A percentile compares a stretch with the other conserved stretches of the same genome.
phyloP scores from a whole-genome alignment of 2,329 filamentous ascomycete genomes.

The Talaromyces sp. region DNA sequence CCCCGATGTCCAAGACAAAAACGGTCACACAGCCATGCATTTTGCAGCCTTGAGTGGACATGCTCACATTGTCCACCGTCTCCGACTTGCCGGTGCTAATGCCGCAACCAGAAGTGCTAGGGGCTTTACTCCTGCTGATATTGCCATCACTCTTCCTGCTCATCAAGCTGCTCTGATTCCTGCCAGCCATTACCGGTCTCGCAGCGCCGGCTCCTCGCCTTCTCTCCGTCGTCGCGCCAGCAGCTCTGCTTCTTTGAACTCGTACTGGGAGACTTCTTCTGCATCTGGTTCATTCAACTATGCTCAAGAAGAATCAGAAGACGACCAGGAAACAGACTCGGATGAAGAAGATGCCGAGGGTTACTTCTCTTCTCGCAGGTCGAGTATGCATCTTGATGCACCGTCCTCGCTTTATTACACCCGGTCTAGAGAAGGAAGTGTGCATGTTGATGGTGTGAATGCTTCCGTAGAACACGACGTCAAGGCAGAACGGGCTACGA shows the following conservation, averaged over 20 bases:
- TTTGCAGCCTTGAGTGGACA: slow-evolving; percentile 73
- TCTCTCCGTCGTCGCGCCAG: slow-evolving; percentile 52
- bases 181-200: slow-evolving; percentile 59
- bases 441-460: slow-evolving; percentile 14
- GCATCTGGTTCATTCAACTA: slow-evolving; percentile 42
- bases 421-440: slow-evolving; percentile 13
- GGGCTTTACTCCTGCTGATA: slow-evolving; percentile 65
- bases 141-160: slow-evolving; percentile 62
- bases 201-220: slow-evolving; percentile 55
- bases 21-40: slow-evolving; percentile 77
- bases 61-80: slow-evolving; percentile 67
- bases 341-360: slow-evolving; percentile 18
- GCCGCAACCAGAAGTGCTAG: slow-evolving; percentile 64
- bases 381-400: slow-evolving; percentile 31
- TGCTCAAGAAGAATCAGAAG: slow-evolving; percentile 36
- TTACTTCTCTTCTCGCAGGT: slow-evolving; percentile 29
- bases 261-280: slow-evolving; percentile 58
- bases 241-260: slow-evolving; percentile 63
- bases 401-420: slow-evolving; percentile 18
- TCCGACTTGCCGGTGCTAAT: slow-evolving; percentile 70
- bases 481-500: slow-evolving; percentile 22
- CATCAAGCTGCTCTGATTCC: slow-evolving; percentile 59
- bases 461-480: slow-evolving; percentile 22
- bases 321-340: slow-evolving; percentile 22
- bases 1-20: slow-evolving; percentile 67